Conservation (phyloP, 1,284 basidiomycete genomes). For the Naganishia liquefaciens region DNA sequence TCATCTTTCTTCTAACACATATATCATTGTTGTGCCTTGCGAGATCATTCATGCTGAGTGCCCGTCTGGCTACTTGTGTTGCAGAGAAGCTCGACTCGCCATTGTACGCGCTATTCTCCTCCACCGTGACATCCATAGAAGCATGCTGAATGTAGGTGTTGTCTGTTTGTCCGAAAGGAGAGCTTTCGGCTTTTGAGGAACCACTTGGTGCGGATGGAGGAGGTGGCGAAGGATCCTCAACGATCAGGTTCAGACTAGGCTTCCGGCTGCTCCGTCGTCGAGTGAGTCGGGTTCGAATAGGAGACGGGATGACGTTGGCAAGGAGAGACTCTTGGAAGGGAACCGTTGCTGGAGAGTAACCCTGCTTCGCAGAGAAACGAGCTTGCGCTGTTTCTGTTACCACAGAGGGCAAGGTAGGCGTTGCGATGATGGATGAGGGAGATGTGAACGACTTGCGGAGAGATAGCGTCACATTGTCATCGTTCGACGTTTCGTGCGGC, state of each 20-base stretch:
- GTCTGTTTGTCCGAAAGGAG: background rate
- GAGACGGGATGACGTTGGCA: background rate
- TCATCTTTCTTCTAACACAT: too few relatives aligned
- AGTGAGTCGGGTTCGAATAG: background rate
- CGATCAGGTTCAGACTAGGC: constrained; percentile 3
- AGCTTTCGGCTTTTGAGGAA: background rate
- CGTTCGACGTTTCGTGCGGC: too few relatives aligned
- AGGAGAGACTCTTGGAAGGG: background rate
- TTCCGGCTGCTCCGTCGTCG: constrained; percentile 19
- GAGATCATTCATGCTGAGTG: constrained; percentile 13
- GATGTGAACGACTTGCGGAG: too few relatives aligned
- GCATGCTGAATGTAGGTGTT: background rate
- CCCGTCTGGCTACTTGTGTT: constrained; percentile 3
- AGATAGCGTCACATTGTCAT: too few relatives aligned
- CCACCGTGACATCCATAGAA: background rate
- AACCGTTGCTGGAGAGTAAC: background rate
- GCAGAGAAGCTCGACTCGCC: background rate
- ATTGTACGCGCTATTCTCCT: background rate
- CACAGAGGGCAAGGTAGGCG: too few relatives aligned
- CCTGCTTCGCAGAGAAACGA: background rate
- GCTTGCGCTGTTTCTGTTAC: background rate
- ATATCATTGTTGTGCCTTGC: background rate
- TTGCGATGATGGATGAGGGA: too few relatives aligned
- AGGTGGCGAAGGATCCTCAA: constrained; percentile 14
- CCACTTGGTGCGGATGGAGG: background rate